These are phyloP conservation scores for Hypoxylon intermedium DNA, from an alignment of 495 filamentous ascomycete species.

Conservation along the genomic window DNA sequence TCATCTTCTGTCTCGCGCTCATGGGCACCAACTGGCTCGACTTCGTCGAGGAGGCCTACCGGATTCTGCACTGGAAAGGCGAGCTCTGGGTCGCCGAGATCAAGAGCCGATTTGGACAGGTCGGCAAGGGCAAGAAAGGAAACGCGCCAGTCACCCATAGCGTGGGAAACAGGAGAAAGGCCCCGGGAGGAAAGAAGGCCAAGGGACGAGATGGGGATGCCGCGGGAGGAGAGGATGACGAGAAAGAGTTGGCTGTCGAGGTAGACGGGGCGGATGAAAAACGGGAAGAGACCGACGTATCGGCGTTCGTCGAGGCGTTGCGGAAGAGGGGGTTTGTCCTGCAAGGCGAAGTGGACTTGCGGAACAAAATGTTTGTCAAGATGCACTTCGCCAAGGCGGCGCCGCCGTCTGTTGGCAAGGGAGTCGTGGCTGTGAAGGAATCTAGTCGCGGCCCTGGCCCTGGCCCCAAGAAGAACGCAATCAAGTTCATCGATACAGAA, in stretches of 20 bases:
- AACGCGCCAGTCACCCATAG: constrained; percentile 68
- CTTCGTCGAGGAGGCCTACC: constrained; percentile 93
- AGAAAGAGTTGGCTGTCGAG: constrained; percentile 57
- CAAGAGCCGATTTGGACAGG: constrained; percentile 83
- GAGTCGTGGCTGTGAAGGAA: constrained; percentile 51
- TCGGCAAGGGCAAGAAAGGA: constrained; percentile 45
- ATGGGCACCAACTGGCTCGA: constrained; percentile 99
- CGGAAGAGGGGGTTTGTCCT: constrained; percentile 79
- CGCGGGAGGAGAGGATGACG: constrained; percentile 51
- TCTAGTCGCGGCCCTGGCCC: constrained; percentile 47
- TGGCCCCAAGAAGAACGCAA: constrained; percentile 62
- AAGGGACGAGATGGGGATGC: constrained; percentile 54
- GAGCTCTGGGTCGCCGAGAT: constrained; percentile 98
- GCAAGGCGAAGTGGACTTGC: constrained; percentile 68
- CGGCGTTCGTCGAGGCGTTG: constrained; percentile 87
- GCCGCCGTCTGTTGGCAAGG: constrained; percentile 73
- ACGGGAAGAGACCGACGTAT: constrained; percentile 78
- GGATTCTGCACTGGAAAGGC: constrained; percentile 86
- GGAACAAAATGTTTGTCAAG: constrained; percentile 97
- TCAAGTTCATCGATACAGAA: constrained; percentile 59
- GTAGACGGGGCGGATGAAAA: constrained; percentile 59
- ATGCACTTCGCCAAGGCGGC: constrained; percentile 89
- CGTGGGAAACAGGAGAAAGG: constrained; percentile 62
- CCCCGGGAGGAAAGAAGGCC: constrained; percentile 61
- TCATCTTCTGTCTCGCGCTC: constrained; percentile 91